Evolutionary conservation across 202 grass and related monocot species (phyloP), one percentile per base, ranked within the genome.

Genomic region (Schoenoplectus tabernaemontani): DNA sequence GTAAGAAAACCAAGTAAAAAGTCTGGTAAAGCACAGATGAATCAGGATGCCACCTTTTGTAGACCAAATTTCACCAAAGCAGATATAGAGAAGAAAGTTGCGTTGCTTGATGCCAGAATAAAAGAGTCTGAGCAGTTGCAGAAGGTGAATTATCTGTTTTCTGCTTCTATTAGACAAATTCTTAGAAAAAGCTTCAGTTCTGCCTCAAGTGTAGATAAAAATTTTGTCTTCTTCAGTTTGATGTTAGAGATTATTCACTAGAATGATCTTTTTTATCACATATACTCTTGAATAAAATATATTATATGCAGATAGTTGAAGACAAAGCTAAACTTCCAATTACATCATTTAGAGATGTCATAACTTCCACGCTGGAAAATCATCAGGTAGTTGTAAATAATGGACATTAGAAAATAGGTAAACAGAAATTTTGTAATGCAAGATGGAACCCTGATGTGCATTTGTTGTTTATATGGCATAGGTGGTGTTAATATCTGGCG

Each of bases 401-500:
- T 53, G 23, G 69, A 4, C 15, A 30, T 26, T 51, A 74, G 33
- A 74, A 32, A 48, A 9, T 8, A 32, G 32, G 19, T 26, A 51
- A 74, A n/a, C 17, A 9, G 44, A 24, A 53, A 33, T 33, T 53
- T 73, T 51, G 23, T 33, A 16, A 34, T 53, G 19, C 46, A 74
- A 53, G 15, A 32, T 74, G 53, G 16, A 77, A 17, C 9, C 7
- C 77, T 76, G 71, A 33, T 57, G 64, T 39, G 76, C 85, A 39
- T 24, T 78, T 81, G 22, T 72, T 78, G 23, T 69, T 81, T 86
- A 17, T 85, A 47, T 86, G 77, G 81, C 44, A 78, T 84, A 98
- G 96, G 96, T 98, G 64, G 91, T 98, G 78, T 92, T 98, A 81
- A 98, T 98, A 82, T 95, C 96, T 86, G 96, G 96, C 75, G 88